Evolutionary conservation across 441 rosid species (phyloP).

Genomic region (Erodium trifolium): DNA sequence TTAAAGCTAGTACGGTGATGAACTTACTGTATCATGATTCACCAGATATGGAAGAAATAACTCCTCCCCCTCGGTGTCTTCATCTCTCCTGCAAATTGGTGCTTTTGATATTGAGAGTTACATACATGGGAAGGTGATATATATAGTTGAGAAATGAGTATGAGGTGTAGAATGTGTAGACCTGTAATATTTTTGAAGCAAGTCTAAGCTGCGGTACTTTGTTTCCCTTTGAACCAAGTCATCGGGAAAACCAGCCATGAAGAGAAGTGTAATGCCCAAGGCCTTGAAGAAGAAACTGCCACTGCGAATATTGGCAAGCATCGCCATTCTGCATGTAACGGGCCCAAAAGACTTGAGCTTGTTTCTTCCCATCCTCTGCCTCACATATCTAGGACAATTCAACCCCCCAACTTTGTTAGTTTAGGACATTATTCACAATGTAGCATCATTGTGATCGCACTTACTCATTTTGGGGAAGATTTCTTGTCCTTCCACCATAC

Average conservation of each 20-base stretch:
- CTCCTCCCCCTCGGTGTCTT: constrained; percentile 41
- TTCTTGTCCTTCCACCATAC: constrained; percentile 60
- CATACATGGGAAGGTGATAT: no score
- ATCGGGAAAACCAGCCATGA: constrained; percentile 58
- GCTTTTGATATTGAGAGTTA: neutral
- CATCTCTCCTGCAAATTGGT: constrained; percentile 35
- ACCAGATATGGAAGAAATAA: constrained; percentile 31
- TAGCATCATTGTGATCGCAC: neutral
- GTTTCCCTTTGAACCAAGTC: constrained; percentile 46
- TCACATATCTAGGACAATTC: constrained; percentile 40
- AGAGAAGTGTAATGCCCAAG: constrained; percentile 49
- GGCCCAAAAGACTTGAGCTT: constrained; percentile 60
- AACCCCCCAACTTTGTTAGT: neutral
- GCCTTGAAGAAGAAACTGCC: constrained; percentile 71
- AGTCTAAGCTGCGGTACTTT: constrained; percentile 37
- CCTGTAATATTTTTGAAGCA: constrained; percentile 60
- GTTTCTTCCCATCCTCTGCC: constrained; percentile 64
- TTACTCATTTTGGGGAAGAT: constrained; percentile 60
- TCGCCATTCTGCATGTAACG: constrained; percentile 41
- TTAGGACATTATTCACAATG: neutral
- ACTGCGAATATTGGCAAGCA: constrained; percentile 37
- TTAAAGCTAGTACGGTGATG: neutral
- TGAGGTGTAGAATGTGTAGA: constrained; percentile 11
- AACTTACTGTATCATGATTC: constrained; percentile 29
- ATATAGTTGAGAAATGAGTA: no score